phyloP scores from a whole-genome alignment of 192 early-diverging fungal genomes.

The Coemansia sp. region DNA sequence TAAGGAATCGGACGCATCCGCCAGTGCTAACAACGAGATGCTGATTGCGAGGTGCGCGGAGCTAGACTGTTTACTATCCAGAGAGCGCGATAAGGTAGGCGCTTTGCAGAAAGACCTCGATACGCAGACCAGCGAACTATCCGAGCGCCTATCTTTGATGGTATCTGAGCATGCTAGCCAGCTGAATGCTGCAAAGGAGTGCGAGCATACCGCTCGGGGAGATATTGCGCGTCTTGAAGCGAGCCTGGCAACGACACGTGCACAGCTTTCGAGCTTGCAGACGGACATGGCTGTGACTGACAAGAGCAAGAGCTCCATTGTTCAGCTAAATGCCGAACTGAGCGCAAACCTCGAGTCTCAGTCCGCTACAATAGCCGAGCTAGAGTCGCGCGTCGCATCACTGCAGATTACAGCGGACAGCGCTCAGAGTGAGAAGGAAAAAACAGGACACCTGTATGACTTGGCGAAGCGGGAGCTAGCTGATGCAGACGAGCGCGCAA shows the following conservation, averaged over 20 bases:
- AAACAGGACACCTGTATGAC: neutral
- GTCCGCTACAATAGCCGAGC: neutral
- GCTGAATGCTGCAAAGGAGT: neutral
- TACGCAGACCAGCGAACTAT: neutral
- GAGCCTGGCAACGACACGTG: constrained; percentile 2
- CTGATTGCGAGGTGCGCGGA: neutral
- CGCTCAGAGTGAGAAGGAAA: neutral
- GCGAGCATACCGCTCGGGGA: neutral
- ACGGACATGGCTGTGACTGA: constrained; percentile 8
- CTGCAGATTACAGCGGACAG: constrained; percentile 7
- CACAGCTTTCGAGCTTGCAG: constrained; percentile 8
- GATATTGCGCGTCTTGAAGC: constrained; percentile 7
- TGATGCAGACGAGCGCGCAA: neutral
- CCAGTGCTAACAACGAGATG: neutral
- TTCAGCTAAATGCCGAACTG: constrained; percentile 18
- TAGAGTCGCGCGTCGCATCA: constrained; percentile 13
- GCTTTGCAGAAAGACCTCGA: neutral
- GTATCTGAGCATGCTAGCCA: neutral
- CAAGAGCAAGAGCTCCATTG: constrained; percentile 12
- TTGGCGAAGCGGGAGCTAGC: neutral
- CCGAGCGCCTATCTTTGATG: neutral
- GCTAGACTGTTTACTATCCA: neutral
- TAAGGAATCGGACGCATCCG: neutral
- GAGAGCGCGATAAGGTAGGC: neutral
- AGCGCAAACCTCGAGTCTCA: constrained; percentile 15